Conservation (phyloP, 441 rosid genomes). For the Brassica balearica region DNA sequence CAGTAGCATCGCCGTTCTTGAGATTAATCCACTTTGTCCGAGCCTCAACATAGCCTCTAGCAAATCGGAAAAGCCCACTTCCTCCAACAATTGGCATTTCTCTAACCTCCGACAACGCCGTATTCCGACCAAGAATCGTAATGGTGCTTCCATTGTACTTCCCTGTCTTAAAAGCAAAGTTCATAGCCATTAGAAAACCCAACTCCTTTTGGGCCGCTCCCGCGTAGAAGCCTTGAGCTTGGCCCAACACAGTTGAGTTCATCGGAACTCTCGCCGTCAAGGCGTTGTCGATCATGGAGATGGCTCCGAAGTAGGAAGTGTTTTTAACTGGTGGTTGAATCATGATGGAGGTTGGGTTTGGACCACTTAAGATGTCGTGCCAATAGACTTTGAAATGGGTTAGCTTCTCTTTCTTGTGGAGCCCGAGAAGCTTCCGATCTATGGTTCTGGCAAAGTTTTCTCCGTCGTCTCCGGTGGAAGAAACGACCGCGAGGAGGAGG, state of each 20-base stretch:
- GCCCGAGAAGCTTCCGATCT: constrained; percentile 42
- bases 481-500: constrained; percentile 21
- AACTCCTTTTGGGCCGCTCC: not conserved
- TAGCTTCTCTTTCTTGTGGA: constrained; percentile 55
- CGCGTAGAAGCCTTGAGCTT: not conserved
- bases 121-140: constrained; percentile 1
- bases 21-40: constrained; percentile 2
- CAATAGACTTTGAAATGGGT: constrained; percentile 54
- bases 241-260: not conserved
- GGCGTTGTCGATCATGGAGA: constrained; percentile 1
- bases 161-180: not conserved
- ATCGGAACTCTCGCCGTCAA: not conserved
- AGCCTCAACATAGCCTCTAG: constrained; percentile 1
- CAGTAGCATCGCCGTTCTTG: constrained; percentile 6
- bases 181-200: not conserved
- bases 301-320: not conserved
- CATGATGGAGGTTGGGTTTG: constrained; percentile 54
- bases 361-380: constrained; percentile 45
- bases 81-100: not conserved
- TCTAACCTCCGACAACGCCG: not conserved
- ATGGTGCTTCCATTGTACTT: not conserved
- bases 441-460: constrained; percentile 35
- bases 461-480: constrained; percentile 20
- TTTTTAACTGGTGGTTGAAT: constrained; percentile 35
- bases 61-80: constrained; percentile 7